A percentile compares a stretch with the other conserved stretches of the same genome.
Evolutionary conservation across 352 stramenopile species (phyloP).

Genomic region (Phytophthora niederhauseri): DNA sequence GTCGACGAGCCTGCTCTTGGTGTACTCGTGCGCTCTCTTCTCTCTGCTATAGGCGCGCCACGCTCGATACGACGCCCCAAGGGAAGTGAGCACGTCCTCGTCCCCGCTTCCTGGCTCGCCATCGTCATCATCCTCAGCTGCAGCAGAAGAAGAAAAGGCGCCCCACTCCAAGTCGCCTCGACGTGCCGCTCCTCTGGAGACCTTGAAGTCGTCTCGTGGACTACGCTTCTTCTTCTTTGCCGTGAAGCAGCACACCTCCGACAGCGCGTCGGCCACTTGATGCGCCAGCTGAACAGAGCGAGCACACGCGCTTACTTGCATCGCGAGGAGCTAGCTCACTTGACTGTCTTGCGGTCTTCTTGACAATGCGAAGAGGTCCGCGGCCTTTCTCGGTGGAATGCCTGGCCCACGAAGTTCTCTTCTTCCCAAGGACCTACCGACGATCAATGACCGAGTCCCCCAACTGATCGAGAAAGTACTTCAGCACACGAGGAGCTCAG

Average conservation of each 20-base stretch:
- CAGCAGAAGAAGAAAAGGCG: not conserved
- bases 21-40: conserved; percentile 42
- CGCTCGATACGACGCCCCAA: conserved; percentile 34
- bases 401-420: not conserved
- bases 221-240: conserved; percentile 18
- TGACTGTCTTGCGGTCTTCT: not conserved
- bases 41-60: conserved; percentile 37
- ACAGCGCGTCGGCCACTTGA: conserved; percentile 18
- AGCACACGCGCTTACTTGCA: conserved; percentile 16
- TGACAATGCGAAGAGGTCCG: too few species aligned
- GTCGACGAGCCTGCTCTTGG: conserved; percentile 35
- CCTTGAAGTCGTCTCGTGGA: conserved; percentile 32
- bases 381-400: not conserved
- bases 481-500: not conserved
- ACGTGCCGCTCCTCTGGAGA: conserved; percentile 8
- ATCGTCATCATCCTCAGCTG: conserved; percentile 15
- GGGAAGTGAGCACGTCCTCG: conserved; percentile 39
- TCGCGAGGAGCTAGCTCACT: conserved; percentile 10
- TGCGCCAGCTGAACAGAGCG: conserved; percentile 14
- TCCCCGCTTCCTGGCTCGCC: conserved; percentile 34
- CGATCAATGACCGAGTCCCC: not conserved
- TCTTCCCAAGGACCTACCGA: not conserved
- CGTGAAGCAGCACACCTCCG: conserved; percentile 22
- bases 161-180: conserved; percentile 23
- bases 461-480: not conserved